Evolutionary conservation across 2,329 filamentous ascomycete species (phyloP).

Genomic region (Penicillium carneum): DNA sequence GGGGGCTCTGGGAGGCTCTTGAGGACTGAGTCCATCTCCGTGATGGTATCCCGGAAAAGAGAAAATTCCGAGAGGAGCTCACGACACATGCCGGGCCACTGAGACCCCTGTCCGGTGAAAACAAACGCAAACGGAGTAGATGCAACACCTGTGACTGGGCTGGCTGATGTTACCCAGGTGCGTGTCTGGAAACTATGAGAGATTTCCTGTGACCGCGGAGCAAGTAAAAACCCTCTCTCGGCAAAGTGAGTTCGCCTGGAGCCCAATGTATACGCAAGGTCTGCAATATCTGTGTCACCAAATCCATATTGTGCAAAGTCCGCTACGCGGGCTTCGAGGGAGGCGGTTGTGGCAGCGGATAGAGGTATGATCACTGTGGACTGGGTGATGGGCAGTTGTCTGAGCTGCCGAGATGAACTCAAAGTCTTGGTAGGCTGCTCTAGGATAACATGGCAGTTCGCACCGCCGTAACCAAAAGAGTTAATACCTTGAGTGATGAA

Average conservation of each 20-base stretch:
- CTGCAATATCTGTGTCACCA: background rate
- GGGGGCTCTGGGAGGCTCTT: background rate
- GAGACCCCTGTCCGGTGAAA: background rate
- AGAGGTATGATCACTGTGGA: background rate
- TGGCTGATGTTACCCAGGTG: background rate
- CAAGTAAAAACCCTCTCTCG: background rate
- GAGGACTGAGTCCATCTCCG: background rate
- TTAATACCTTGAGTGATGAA: background rate
- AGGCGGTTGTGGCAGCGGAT: background rate
- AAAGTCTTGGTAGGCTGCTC: background rate
- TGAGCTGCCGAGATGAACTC: background rate
- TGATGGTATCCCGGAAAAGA: background rate
- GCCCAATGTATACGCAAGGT: background rate
- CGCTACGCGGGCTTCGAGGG: background rate
- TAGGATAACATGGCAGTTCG: background rate
- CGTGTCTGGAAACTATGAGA: background rate
- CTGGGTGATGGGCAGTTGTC: background rate
- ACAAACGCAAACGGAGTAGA: background rate
- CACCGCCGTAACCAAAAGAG: background rate
- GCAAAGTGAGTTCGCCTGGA: background rate
- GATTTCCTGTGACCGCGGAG: background rate
- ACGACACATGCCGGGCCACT: background rate
- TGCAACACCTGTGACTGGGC: background rate
- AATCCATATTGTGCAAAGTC: background rate
- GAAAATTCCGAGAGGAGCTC: background rate